Base-by-base conservation (phyloP, 2,329 filamentous ascomycete species). In the Fusarium newnesense region DNA sequence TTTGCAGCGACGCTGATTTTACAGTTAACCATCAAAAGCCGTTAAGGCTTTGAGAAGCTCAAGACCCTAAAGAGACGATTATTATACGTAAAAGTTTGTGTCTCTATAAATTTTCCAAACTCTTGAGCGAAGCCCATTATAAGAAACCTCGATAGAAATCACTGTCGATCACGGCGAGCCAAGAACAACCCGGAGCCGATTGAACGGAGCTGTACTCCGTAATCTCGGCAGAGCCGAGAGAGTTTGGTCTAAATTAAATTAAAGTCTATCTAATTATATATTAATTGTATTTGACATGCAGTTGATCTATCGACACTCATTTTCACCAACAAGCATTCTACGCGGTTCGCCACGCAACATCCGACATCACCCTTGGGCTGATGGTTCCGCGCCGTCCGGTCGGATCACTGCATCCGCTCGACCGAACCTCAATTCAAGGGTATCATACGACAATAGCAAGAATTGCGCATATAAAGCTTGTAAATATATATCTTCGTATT, bases 11-110 rank as follows among this genome's bases (percentile, higher is more conserved):
- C 5, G 7, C 0, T 18, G n/a, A 21, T 15, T 18, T 26, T 28
- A 16, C 21, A 30, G 24, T 28, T 21, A 2, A n/a, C n/a, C 50
- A 4, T 37, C 18, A 6, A 16, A 5, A 6, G 6, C 11, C 4
- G 16, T 24, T 19, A 13, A 18, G 3, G 19, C 8, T 9, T 8
- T 15, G 15, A 28, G 10, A 12, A 54, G 34, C 1, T 9, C 6
- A 4, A 40, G 24, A 28, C 2, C 1, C 16, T 53, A 28, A 18
- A 36, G 9, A 4, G 13, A 28, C 9, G 5, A n/a, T 11, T 1
- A 7, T 7, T 39, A 9, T n/a, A n/a, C 32, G 1, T 12, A 5
- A 2, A 4, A 16, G 24, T 1, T 0, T 2, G 2, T 26, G 2
- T 10, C 5, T 21, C 4, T 6, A 5, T 8, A 18, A 32, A 5